Percentiles rank a stretch among this genome's conserved stretches.
Conservation (phyloP, 768 basidiomycete genomes). For the Tremella mesenterica region DNA sequence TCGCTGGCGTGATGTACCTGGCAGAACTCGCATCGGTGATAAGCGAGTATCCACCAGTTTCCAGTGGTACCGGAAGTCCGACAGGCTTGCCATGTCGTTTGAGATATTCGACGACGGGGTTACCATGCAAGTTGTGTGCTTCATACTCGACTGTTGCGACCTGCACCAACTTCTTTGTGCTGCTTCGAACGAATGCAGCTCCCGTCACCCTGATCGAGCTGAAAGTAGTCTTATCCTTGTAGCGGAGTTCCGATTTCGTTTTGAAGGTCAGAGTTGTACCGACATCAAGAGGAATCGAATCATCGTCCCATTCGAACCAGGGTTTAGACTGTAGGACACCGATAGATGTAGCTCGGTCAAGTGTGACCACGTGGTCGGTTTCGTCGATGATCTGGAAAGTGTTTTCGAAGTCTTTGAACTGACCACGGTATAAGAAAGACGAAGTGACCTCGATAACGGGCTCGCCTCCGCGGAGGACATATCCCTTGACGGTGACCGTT, state of each 20-base stretch:
- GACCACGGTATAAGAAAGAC: constrained; percentile 92
- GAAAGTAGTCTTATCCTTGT: constrained; percentile 82
- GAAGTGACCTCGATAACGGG: constrained; percentile 89
- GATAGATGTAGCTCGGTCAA: constrained; percentile 67
- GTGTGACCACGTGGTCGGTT: constrained; percentile 71
- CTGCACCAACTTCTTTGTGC: constrained; percentile 76
- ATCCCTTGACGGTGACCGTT: constrained; percentile 55
- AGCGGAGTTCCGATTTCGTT: constrained; percentile 71
- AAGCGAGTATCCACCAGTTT: constrained; percentile 79
- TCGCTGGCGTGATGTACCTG: constrained; percentile 70
- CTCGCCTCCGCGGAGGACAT: constrained; percentile 64
- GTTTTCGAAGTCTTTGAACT: constrained; percentile 85
- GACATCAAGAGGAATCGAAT: constrained; percentile 62
- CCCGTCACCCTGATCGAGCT: constrained; percentile 72
- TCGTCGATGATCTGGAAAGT: constrained; percentile 91
- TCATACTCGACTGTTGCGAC: constrained; percentile 81
- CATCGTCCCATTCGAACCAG: constrained; percentile 95
- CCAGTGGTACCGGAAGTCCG: constrained; percentile 65
- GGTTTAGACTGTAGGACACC: constrained; percentile 91
- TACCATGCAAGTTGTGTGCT: constrained; percentile 79
- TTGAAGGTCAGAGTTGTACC: constrained; percentile 86
- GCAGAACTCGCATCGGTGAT: constrained; percentile 56
- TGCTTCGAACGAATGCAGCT: constrained; percentile 76
- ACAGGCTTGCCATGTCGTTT: constrained; percentile 79
- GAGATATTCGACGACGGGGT: constrained; percentile 85